Base-by-base conservation (phyloP, 1,139 yeast genomes). In the Sugiyamaella grinbergsii region DNA sequence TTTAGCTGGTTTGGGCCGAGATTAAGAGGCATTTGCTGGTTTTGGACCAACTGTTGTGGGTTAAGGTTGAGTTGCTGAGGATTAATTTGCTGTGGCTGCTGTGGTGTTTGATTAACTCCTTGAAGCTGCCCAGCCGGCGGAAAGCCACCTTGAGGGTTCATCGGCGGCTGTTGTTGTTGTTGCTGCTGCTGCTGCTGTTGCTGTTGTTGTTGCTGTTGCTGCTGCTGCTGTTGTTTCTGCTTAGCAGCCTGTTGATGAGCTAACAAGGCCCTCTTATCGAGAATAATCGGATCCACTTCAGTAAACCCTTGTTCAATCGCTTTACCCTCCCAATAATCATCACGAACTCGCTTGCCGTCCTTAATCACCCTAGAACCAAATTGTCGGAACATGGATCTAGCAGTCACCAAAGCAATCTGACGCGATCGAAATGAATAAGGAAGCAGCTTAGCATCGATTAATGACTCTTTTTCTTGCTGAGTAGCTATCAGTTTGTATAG, bases 271-370 rank as follows among this genome's bases (percentile, higher is more conserved):
- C 59, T 49, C 45, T 58, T 60, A 42, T 63, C 66, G 19, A 57
- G 51, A 42, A 70, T 73, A 4, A 76, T 80, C 16, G 76, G 71
- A 53, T 75, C 78, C 42, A 67, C 69, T 23, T 74, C 73, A 0
- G 75, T 71, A 49, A 76, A 73, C 1, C 87, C 88, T 57, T 81
- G 80, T 40, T 78, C 81, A 50, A 76, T 74, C 0, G 87, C 85
- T 38, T 73, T 68, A 33, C 76, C 78, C 63, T 85, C 95, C 89
- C 93, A 86, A 63, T 86, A 86, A 66, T 86, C 95, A 66, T 86
- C 95, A 16, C 71, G 68, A 8, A 85, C 81, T 56, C 89, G 79
- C 49, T 76, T 74, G 20, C 95, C 95, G 45, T 76, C 75, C 11
- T 73, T 72, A 37, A 87, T 71, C 42, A 84, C 72, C 42, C 81